These are phyloP conservation scores for Cordyceps pruinosa DNA, from an alignment of 2,329 filamentous ascomycete species.

Conservation along the genomic window DNA sequence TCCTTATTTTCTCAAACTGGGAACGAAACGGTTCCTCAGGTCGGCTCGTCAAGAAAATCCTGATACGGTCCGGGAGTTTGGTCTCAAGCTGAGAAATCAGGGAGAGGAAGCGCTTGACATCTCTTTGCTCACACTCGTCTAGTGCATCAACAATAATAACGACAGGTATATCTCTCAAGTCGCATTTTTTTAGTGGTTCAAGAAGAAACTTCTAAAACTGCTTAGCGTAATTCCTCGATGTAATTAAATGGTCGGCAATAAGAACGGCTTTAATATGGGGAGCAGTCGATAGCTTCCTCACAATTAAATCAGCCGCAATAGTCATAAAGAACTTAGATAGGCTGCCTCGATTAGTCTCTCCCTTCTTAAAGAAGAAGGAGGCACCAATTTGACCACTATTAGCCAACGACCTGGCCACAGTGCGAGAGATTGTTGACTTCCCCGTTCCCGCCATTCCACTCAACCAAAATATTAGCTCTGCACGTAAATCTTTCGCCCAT, in stretches of 20 bases:
- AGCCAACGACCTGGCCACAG: slow-evolving; percentile 18
- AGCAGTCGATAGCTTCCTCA: slow-evolving; percentile 18
- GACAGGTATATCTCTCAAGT: slow-evolving; percentile 9
- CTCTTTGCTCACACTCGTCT: slow-evolving; percentile 5
- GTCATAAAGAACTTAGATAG: slow-evolving; percentile 32
- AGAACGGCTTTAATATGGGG: background rate
- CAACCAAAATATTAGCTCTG: slow-evolving; percentile 25
- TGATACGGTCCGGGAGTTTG: slow-evolving; percentile 20
- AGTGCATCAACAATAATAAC: slow-evolving; percentile 9
- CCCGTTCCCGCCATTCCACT: slow-evolving; percentile 29
- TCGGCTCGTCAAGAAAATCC: slow-evolving; percentile 36
- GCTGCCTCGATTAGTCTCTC: slow-evolving; percentile 29
- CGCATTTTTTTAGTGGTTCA: background rate
- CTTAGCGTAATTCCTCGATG: background rate
- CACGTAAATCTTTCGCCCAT: slow-evolving; percentile 19
- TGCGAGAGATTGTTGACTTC: slow-evolving; percentile 29
- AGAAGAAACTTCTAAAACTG: background rate
- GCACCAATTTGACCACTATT: slow-evolving; percentile 14
- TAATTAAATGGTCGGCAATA: background rate
- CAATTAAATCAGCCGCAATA: slow-evolving; percentile 26
- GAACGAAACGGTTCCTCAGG: slow-evolving; percentile 32
- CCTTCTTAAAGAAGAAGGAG: slow-evolving; percentile 22
- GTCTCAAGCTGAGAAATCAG: slow-evolving; percentile 6
- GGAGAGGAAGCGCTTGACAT: slow-evolving; percentile 2
- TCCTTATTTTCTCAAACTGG: slow-evolving; percentile 27